Percentiles rank a stretch among this genome's conserved stretches.
Evolutionary conservation across 1,284 basidiomycete species (phyloP).

Genomic region (Bjerkandera adusta): DNA sequence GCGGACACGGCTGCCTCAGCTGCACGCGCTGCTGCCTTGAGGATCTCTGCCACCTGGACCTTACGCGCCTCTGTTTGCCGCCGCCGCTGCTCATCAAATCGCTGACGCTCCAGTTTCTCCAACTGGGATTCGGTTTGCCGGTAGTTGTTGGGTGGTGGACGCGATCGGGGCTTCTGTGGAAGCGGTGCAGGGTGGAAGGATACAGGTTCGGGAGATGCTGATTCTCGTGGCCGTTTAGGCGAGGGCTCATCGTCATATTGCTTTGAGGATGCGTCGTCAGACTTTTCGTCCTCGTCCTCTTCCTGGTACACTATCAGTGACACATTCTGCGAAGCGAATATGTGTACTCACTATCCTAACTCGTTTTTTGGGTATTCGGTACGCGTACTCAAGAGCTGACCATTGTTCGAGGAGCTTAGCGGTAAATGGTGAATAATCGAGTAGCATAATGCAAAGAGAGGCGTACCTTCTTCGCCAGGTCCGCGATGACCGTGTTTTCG

Average conservation of each 20-base stretch:
- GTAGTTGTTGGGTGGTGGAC: background rate
- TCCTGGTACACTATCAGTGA: slow-evolving; percentile 2
- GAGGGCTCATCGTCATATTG: slow-evolving; percentile 25
- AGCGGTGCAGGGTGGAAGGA: slow-evolving; percentile 8
- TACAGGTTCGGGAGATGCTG: slow-evolving; percentile 16
- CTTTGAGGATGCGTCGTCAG: background rate
- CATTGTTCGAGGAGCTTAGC: slow-evolving; percentile 70
- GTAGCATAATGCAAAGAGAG: background rate
- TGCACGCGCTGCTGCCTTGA: slow-evolving; percentile 47
- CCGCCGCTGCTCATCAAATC: no score
- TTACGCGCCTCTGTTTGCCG: slow-evolving; percentile 17
- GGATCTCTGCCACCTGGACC: slow-evolving; percentile 42
- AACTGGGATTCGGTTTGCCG: background rate
- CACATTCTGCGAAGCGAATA: background rate
- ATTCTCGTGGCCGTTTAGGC: slow-evolving; percentile 32
- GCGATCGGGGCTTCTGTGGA: background rate
- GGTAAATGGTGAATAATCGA: background rate
- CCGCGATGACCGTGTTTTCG: slow-evolving; percentile 55
- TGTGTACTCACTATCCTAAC: slow-evolving; percentile 38
- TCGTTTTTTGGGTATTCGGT: slow-evolving; percentile 85
- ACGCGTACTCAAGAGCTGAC: slow-evolving; percentile 73
- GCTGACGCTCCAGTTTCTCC: background rate
- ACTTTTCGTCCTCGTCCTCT: slow-evolving; percentile 15
- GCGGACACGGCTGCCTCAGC: slow-evolving; percentile 39
- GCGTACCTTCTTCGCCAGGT: slow-evolving; percentile 58